A percentile compares a stretch with the other conserved stretches of the same genome.
Conservation (phyloP, 306 rosid species). For the Mimosa pudica region DNA sequence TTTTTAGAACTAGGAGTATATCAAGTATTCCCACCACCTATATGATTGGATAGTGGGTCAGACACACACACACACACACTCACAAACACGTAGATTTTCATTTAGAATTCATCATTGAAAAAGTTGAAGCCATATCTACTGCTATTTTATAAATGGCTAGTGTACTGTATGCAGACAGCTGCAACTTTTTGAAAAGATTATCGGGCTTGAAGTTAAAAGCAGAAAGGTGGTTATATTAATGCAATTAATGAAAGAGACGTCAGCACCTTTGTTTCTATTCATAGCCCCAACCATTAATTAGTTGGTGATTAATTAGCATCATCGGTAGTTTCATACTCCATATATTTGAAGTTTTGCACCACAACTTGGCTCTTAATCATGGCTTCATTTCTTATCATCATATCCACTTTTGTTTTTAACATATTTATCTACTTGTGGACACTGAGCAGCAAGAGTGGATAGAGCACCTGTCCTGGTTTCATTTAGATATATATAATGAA, state of each 20-base stretch:
- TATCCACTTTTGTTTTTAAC: neutral
- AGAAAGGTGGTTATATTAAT: neutral
- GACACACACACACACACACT: too few species aligned
- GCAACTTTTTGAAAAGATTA: neutral
- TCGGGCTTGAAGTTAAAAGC: slow-evolving; percentile 14
- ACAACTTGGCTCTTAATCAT: neutral
- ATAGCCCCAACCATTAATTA: slow-evolving; percentile 24
- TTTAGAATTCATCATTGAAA: neutral
- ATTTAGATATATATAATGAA: neutral
- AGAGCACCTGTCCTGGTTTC: slow-evolving; percentile 35
- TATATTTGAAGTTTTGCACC: slow-evolving; percentile 11
- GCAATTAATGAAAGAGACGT: slow-evolving; percentile 29
- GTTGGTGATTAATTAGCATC: neutral
- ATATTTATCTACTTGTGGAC: neutral
- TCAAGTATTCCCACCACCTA: neutral
- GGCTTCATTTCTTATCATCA: slow-evolving; percentile 19
- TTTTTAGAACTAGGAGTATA: neutral
- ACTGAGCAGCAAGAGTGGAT: slow-evolving; percentile 34
- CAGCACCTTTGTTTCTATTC: slow-evolving; percentile 12
- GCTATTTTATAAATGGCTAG: neutral
- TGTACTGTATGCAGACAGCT: too few species aligned
- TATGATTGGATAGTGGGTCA: neutral
- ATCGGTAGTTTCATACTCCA: neutral
- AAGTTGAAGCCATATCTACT: neutral
- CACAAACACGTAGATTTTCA: too few species aligned